Evolutionary conservation across 495 filamentous ascomycete genomes (phyloP), one percentile per base, ranked within the genome.

Genomic region (Aspergillus sparsus): DNA sequence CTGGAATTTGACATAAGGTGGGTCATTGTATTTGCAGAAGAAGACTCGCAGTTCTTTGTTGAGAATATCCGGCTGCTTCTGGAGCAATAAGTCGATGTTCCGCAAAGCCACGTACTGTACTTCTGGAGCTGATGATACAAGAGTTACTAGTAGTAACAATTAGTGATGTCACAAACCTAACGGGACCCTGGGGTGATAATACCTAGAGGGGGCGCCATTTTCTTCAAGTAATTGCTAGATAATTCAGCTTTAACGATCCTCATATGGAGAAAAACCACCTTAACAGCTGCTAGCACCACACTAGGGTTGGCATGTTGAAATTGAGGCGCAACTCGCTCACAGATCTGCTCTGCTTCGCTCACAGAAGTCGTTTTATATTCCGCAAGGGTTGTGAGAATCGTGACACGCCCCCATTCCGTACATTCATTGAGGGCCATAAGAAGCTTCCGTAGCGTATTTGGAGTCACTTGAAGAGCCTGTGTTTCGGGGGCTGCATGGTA

Each of bases 1-100:
- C 73, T 97, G 87, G 34, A 98, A 85, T 71, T 98, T 98, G 74
- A 98, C 89, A 68, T 98, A 98, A 13, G 91, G 92, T 2, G 94
- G 94, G 68, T 98, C 94, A 71, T 98, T 97, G 78, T 98, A 98
- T 78, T 98, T 98, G 87, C 94, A 98, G 78, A 98, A 98, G 79
- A 98, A 98, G 2, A 98, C 94, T 49, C 94, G 87, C 53, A 98
- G 87, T 74, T 98, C 94, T 71, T 98, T 98, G 77, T 90, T 94
- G 2, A 98, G 80, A 51, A 98, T 97, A 68, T 96, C 93, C 2
- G 94, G 93, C 65, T 96, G 91, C 63, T 96, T 93, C 73, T 98
- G 94, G 36, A 98, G 81, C 6, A 98, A 79, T 47, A 98, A 85
- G 62, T 98, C 94, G 68, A 98, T 98, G 68, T 98, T 98, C 52